Conservation (phyloP, 2,329 filamentous ascomycete genomes). For the Tolypocladium amazonense region DNA sequence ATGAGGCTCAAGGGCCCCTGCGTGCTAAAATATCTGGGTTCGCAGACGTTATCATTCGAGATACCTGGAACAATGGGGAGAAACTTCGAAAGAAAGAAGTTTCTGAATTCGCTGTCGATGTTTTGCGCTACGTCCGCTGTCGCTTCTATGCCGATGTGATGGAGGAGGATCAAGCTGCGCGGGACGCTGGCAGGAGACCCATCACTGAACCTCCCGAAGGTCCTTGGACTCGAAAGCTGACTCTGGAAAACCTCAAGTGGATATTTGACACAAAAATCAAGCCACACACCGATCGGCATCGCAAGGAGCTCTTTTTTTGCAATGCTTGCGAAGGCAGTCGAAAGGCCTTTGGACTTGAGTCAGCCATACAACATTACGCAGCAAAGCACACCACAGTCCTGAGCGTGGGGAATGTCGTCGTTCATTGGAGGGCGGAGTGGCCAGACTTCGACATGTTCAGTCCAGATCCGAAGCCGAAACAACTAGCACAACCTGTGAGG, state of each 20-base stretch:
- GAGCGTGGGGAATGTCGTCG: conserved; percentile 60
- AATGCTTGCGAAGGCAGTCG: conserved; percentile 52
- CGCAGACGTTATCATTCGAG: conserved; percentile 59
- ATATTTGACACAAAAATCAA: conserved; percentile 70
- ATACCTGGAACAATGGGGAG: conserved; percentile 53
- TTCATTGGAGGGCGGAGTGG: conserved; percentile 76
- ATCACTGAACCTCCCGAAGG: conserved; percentile 38
- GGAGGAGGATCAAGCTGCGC: conserved; percentile 37
- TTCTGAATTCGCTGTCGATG: conserved; percentile 60
- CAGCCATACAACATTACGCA: conserved; percentile 72
- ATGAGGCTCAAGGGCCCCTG: conserved; percentile 57
- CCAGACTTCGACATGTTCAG: conserved; percentile 64
- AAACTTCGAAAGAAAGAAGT: conserved; percentile 53
- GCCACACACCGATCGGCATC: conserved; percentile 51
- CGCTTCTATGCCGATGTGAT: conserved; percentile 54
- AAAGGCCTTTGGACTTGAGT: conserved; percentile 67
- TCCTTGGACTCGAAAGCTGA: conserved; percentile 51
- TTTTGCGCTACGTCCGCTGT: conserved; percentile 55
- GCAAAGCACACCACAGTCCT: conserved; percentile 67
- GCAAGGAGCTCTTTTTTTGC: conserved; percentile 69
- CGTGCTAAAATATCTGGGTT: conserved; percentile 53
- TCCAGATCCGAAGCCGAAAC: conserved; percentile 34
- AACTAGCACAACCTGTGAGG: background rate
- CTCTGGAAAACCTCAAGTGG: conserved; percentile 80
- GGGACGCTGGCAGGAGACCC: conserved; percentile 33